phyloP scores from a whole-genome alignment of 1,139 yeast species.

The Candida gigantensis region DNA sequence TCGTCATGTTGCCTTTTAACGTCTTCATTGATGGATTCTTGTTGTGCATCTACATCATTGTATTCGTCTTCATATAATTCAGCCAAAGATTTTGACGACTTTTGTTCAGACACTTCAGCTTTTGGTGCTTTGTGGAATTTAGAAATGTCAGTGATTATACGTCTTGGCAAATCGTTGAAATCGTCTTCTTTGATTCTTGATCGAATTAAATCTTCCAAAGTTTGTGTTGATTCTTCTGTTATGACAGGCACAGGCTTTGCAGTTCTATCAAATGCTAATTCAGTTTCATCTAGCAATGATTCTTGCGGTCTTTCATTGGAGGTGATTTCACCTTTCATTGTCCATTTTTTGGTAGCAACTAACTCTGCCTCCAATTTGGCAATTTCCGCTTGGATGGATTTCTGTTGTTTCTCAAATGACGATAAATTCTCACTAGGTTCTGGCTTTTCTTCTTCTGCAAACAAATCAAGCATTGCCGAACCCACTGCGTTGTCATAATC shows the following conservation, averaged over 20 bases:
- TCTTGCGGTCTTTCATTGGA: constrained; percentile 82
- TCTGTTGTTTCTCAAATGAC: constrained; percentile 82
- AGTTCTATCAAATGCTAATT: constrained; percentile 48
- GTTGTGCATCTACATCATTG: constrained; percentile 45
- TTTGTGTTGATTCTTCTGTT: constrained; percentile 83
- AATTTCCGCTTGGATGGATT: constrained; percentile 73
- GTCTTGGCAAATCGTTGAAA: constrained; percentile 82
- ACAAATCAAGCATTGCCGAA: constrained; percentile 59
- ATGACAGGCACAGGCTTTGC: constrained; percentile 78
- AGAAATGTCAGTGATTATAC: constrained; percentile 63
- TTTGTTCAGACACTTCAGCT: constrained; percentile 77
- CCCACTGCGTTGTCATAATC: constrained; percentile 60
- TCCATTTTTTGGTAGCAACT: constrained; percentile 90
- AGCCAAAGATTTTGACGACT: constrained; percentile 85
- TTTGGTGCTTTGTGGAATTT: constrained; percentile 53
- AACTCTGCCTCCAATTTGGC: constrained; percentile 80
- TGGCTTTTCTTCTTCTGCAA: constrained; percentile 35
- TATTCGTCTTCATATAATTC: constrained; percentile 90
- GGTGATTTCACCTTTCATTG: constrained; percentile 87
- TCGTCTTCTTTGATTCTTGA: constrained; percentile 72
- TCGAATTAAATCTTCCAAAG: constrained; percentile 84
- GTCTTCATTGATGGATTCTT: constrained; percentile 54
- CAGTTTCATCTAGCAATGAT: constrained; percentile 57
- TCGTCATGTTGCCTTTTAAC: constrained; percentile 63
- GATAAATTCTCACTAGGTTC: constrained; percentile 51